Evolutionary conservation across 1,284 basidiomycete species (phyloP), one percentile per base, ranked within the genome.

Genomic region (Trametes polyzona): DNA sequence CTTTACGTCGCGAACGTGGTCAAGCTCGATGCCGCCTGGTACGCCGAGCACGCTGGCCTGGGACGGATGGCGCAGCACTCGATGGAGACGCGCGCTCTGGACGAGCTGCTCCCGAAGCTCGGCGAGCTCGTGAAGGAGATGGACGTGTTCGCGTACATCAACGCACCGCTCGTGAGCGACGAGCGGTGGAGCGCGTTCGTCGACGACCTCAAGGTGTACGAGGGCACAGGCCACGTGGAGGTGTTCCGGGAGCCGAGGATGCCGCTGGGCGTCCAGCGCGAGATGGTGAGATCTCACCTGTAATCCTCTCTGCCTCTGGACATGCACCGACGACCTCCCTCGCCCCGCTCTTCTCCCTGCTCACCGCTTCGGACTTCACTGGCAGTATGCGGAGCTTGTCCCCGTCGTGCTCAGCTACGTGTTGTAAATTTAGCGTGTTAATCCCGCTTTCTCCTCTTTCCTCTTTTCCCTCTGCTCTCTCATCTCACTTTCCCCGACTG

Each of bases 11-110:
- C 65, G 21, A 68, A 67, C 49, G 65, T 66, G 36, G 61, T 76
- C 36, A 65, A 69, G 57, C 61, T 64, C 19, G 77, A 79, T 55
- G 50, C 69, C 3, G 69, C 75, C 1, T 79, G 78, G 78, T 79
- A 77, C 59, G 62, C 67, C n/a, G n/a, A n/a, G n/a, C n/a, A 69
- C 46, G 67, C 64, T 1, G 65, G 62, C 0, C 48, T 77, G n/a
- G 59, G 59, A 9, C 62, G 70, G 6, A 29, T 48, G 1, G 61
- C 51, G 19, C 65, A 71, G 47, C 46, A 47, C 9, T 61, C 62
- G 47, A 64, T 70, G 62, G 71, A 72, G 60, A 59, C 52, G 3
- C 51, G 30, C 9, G 74, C 76, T 3, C 35, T 73, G 39, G 66
- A 65, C 48, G 68, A 59, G 4, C 68, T 69, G n/a, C 64, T 71